Evolutionary conservation across 495 filamentous ascomycete species (phyloP).

Genomic region (Friedmanniomyces simplex): DNA sequence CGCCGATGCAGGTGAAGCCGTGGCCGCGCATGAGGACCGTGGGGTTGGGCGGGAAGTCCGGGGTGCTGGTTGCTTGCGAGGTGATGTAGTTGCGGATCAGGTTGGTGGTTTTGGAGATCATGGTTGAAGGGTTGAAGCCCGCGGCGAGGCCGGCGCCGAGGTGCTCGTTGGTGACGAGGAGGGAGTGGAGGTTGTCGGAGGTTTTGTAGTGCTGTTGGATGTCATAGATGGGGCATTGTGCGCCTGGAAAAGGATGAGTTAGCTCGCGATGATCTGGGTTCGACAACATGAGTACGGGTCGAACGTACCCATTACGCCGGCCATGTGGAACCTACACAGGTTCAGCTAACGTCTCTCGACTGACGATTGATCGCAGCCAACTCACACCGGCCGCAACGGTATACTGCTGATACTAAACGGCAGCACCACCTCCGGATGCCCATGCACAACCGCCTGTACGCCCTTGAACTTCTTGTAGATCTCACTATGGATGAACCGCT

Average conservation of each 20-base stretch:
- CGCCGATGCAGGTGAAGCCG: slow-evolving; percentile 28
- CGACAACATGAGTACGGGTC: background rate
- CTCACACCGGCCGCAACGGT: slow-evolving; percentile 19
- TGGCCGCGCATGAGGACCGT: slow-evolving; percentile 31
- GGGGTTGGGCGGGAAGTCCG: slow-evolving; percentile 12
- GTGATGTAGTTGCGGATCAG: slow-evolving; percentile 13
- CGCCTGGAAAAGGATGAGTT: background rate
- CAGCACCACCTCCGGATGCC: slow-evolving; percentile 19
- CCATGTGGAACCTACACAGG: slow-evolving; percentile 33
- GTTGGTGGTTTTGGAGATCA: slow-evolving; percentile 8
- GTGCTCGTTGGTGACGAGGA: slow-evolving; percentile 36
- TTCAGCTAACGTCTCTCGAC: background rate
- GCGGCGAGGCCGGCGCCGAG: slow-evolving; percentile 38
- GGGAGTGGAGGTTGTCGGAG: slow-evolving; percentile 24
- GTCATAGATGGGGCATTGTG: slow-evolving; percentile 28
- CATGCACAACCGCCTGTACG: slow-evolving; percentile 22
- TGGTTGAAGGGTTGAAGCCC: slow-evolving; percentile 26
- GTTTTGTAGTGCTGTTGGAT: slow-evolving; percentile 24
- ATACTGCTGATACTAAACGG: slow-evolving; percentile 18
- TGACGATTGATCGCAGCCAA: background rate
- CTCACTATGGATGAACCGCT: slow-evolving; percentile 31
- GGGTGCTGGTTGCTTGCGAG: background rate
- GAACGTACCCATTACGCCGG: slow-evolving; percentile 39
- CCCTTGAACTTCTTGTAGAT: slow-evolving; percentile 22
- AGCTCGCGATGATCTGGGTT: background rate